A percentile compares a stretch with the other conserved stretches of the same genome.
Conservation (phyloP, 345 rosid species). For the Lepidium africanum region DNA sequence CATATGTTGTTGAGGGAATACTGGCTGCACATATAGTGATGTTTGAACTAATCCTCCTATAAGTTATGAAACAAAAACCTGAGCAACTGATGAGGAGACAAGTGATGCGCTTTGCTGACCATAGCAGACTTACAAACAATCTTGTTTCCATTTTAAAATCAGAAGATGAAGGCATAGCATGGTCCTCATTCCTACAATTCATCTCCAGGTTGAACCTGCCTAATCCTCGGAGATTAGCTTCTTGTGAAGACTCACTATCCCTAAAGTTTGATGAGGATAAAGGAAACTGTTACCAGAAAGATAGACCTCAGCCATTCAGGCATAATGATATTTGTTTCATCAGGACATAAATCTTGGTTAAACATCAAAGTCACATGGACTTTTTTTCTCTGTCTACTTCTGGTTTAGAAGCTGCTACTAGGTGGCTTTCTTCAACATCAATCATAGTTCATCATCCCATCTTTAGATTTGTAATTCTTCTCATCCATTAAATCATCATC, state of each 20-base stretch:
- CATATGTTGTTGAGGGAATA: too few relatives aligned
- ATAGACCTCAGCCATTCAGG: conserved; percentile 50
- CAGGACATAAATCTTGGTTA: conserved; percentile 70
- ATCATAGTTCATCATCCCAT: conserved; percentile 31
- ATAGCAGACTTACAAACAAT: too few relatives aligned
- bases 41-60: too few relatives aligned
- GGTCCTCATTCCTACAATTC: conserved; percentile 46
- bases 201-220: conserved; percentile 68
- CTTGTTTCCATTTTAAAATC: too few relatives aligned
- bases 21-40: too few relatives aligned
- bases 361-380: conserved; percentile 60
- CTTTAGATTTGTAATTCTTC: background rate
- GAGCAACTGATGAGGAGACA: too few relatives aligned
- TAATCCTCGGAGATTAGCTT: conserved; percentile 47
- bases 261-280: conserved; percentile 42
- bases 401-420: conserved; percentile 44
- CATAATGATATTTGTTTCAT: background rate
- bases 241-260: conserved; percentile 53
- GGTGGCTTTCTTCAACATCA: conserved; percentile 50
- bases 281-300: conserved; percentile 22
- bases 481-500: conserved; percentile 8
- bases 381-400: conserved; percentile 43
- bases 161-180: too few relatives aligned
- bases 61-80: too few relatives aligned
- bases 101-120: too few relatives aligned